A percentile compares a stretch with the other conserved stretches of the same genome.
Evolutionary conservation across 2,329 filamentous ascomycete species (phyloP).

Genomic region (Fusarium redolens): DNA sequence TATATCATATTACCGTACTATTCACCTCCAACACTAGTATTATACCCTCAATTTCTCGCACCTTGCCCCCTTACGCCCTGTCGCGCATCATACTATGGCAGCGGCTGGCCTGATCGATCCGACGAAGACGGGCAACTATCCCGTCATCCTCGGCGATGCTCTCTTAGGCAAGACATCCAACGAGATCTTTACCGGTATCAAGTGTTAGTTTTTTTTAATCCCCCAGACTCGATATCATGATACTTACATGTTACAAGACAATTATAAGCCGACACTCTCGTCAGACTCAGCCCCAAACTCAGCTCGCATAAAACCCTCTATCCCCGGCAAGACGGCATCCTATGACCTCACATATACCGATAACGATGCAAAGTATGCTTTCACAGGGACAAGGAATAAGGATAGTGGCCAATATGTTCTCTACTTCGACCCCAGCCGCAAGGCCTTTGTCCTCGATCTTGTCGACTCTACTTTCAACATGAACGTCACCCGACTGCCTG

Average conservation of each 20-base stretch:
- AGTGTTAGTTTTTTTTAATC: constrained; percentile 60
- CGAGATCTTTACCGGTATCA: constrained; percentile 69
- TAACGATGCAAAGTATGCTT: constrained; percentile 67
- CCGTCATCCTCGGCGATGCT: constrained; percentile 71
- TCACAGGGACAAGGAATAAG: constrained; percentile 68
- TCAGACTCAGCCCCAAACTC: constrained; percentile 60
- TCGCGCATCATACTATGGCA: constrained; percentile 34
- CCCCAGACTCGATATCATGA: neutral
- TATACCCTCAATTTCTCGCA: neutral
- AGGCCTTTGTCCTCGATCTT: constrained; percentile 84
- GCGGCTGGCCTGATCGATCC: constrained; percentile 64
- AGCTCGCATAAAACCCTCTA: constrained; percentile 63
- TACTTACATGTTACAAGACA: constrained; percentile 59
- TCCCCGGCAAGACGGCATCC: constrained; percentile 61
- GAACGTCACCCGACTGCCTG: constrained; percentile 80
- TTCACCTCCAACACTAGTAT: neutral
- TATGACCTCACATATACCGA: constrained; percentile 68
- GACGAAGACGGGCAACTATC: constrained; percentile 70
- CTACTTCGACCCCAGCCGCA: constrained; percentile 78
- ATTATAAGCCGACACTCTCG: constrained; percentile 68
- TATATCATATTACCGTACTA: neutral
- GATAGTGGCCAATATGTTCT: constrained; percentile 72
- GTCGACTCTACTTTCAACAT: constrained; percentile 87
- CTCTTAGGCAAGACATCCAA: constrained; percentile 67
- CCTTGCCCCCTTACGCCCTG: neutral